Evolutionary conservation across 176 grass and related monocot genomes (phyloP).

Genomic region (Hyparrhenia diplandra): DNA sequence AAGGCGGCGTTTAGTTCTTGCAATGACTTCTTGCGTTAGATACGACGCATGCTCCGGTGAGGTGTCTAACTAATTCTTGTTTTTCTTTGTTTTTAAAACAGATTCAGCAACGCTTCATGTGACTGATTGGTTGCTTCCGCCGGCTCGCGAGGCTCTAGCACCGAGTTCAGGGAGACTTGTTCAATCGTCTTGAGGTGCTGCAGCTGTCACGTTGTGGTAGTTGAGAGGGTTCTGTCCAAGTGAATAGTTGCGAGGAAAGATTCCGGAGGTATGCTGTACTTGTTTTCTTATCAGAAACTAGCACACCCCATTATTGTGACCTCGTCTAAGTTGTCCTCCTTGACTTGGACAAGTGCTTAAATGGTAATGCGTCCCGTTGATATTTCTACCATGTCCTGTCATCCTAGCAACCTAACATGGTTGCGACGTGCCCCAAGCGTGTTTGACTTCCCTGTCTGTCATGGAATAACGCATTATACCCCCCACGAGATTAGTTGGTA

Average conservation of each 20-base stretch:
- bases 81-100: neutral
- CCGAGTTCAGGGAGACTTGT: slow-evolving; percentile 5
- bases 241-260: slow-evolving; percentile 14
- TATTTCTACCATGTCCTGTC: slow-evolving; percentile 4
- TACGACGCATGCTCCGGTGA: neutral
- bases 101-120: slow-evolving; percentile 1
- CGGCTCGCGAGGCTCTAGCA: slow-evolving; percentile 4
- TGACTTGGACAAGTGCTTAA: slow-evolving; percentile 36
- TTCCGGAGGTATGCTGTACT: slow-evolving; percentile 27
- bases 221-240: slow-evolving; percentile 22
- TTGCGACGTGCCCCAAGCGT: slow-evolving; percentile 31
- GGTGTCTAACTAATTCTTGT: slow-evolving; percentile 14
- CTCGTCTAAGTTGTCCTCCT: slow-evolving; percentile 29
- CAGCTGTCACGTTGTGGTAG: slow-evolving; percentile 33
- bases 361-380: neutral
- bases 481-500: slow-evolving; percentile 22
- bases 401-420: slow-evolving; percentile 8
- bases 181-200: neutral
- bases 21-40: neutral
- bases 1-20: neutral
- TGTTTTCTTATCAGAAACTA: slow-evolving; percentile 23
- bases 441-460: slow-evolving; percentile 37
- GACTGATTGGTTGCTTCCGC: slow-evolving; percentile 8
- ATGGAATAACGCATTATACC: neutral
- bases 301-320: slow-evolving; percentile 13